Evolutionary conservation across 2,329 filamentous ascomycete species (phyloP).

Genomic region (Pseudophaeomoniella oleicola): DNA sequence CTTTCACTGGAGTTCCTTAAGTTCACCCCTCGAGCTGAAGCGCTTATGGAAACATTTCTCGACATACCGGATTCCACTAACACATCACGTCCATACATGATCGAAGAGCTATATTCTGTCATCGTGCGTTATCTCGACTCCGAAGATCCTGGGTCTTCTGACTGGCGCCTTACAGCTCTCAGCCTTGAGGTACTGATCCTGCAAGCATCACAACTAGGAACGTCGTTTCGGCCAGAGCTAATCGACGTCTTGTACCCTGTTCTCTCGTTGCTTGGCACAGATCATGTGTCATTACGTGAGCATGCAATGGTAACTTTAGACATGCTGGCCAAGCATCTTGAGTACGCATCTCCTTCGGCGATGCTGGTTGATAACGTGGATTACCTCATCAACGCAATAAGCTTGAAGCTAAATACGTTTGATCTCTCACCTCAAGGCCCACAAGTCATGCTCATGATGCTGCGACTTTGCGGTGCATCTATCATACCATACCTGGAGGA

Average conservation of each 20-base stretch:
- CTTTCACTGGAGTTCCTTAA: conserved; percentile 59
- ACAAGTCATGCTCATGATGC: conserved; percentile 87
- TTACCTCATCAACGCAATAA: conserved; percentile 89
- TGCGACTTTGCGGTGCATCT: conserved; percentile 65
- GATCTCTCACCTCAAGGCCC: conserved; percentile 85
- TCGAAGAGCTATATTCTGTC: conserved; percentile 29
- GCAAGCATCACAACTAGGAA: conserved; percentile 51
- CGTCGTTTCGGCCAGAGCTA: conserved; percentile 66
- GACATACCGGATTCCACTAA: conserved; percentile 32
- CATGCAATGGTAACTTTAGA: conserved; percentile 79
- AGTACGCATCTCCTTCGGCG: conserved; percentile 58
- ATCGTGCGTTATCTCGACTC: conserved; percentile 22
- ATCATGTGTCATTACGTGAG: conserved; percentile 50
- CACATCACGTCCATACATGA: conserved; percentile 18
- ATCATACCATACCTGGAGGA: conserved; percentile 85
- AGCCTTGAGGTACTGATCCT: conserved; percentile 69
- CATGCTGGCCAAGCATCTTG: conserved; percentile 58
- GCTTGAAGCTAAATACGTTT: conserved; percentile 76
- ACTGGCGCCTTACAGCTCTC: conserved; percentile 65
- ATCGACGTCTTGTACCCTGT: conserved; percentile 86
- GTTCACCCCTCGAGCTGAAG: conserved; percentile 34
- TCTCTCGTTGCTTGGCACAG: conserved; percentile 72
- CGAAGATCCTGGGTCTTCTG: conserved; percentile 24
- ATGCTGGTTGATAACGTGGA: conserved; percentile 85
- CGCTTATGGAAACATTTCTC: conserved; percentile 52